Conservation (phyloP, 768 basidiomycete species). For the Brasilioporus rufonigricans region DNA sequence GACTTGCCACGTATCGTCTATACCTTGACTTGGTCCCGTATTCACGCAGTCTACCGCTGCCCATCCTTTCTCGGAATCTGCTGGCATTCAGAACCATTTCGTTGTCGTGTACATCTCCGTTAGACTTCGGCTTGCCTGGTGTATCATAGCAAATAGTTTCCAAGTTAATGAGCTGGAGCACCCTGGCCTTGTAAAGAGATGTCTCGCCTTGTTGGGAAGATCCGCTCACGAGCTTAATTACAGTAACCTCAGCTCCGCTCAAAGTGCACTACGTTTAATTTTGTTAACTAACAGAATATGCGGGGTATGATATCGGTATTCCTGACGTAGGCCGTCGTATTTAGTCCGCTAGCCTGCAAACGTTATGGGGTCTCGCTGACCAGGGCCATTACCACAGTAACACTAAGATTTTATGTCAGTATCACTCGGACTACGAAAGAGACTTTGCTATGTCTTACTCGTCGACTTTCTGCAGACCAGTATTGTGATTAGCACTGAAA, state of each 20-base stretch:
- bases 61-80: constrained; percentile 13
- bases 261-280: too few species aligned
- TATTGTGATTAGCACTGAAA: constrained; percentile 6
- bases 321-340: background rate
- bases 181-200: background rate
- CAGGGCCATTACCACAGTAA: constrained; percentile 67
- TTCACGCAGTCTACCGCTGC: constrained; percentile 2
- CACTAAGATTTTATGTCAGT: constrained; percentile 40
- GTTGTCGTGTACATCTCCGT: constrained; percentile 26
- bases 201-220: too few species aligned
- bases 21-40: constrained; percentile 10
- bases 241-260: too few species aligned
- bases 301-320: background rate
- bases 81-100: constrained; percentile 22
- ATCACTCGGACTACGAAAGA: background rate
- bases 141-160: constrained; percentile 29
- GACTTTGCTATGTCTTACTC: constrained; percentile 52
- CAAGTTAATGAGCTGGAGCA: constrained; percentile 11
- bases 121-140: constrained; percentile 22
- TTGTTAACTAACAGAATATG: background rate
- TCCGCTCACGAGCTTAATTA: too few species aligned
- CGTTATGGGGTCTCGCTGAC: constrained; percentile 58
- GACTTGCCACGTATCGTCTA: constrained; percentile 22
- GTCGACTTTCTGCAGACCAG: constrained; percentile 61
- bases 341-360: background rate